Base-by-base conservation (phyloP, 306 rosid genomes). In the Dalbergia oliveri region DNA sequence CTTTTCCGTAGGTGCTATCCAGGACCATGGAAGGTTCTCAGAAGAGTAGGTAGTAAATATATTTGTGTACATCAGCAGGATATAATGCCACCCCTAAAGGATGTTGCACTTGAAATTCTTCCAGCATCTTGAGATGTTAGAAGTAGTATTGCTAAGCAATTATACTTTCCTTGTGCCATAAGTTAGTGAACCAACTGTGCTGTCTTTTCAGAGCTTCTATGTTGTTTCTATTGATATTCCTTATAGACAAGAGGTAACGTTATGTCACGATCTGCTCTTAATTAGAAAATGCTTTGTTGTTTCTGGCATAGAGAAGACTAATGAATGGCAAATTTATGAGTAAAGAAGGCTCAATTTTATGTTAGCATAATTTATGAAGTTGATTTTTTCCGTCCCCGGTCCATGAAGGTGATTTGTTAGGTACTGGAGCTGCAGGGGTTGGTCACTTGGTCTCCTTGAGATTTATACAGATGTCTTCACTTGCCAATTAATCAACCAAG, bases 41-140 rank as follows among this genome's bases (percentile, higher is more conserved):
- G 93, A 86, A 90, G 84, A 77, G 81, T 84, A 65, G 62, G 96
- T 65, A 84, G 77, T 56, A 87, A 75, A 69, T 84, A 70, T 37
- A 31, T 89, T 15, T 93, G 96, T 80, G 35, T 95, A 49, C 97
- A 93, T 85, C 90, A 90, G 78, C 95, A 90, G 80, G 89, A 88
- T 78, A 84, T 79, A 12, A 93, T 91, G 97, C 98, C 98, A 75
- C 93, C 98, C 66, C 94, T 93, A 50, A 91, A 91, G 90, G 99
- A 91, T 86, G 97, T 95, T 82, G 97, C 98, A 45, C 87, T 95
- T 80, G 79, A 88, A 39, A n/a, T n/a, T n/a, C n/a, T n/a, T n/a
- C n/a, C n/a, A n/a, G n/a, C n/a, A n/a, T n/a, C n/a, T n/a, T n/a
- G n/a, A n/a, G n/a, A 81, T 61, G 44, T 71, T 73, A 74, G 35